These are phyloP conservation scores for Sapria himalayana DNA, from an alignment of 345 rosid species.

Conservation along the genomic window DNA sequence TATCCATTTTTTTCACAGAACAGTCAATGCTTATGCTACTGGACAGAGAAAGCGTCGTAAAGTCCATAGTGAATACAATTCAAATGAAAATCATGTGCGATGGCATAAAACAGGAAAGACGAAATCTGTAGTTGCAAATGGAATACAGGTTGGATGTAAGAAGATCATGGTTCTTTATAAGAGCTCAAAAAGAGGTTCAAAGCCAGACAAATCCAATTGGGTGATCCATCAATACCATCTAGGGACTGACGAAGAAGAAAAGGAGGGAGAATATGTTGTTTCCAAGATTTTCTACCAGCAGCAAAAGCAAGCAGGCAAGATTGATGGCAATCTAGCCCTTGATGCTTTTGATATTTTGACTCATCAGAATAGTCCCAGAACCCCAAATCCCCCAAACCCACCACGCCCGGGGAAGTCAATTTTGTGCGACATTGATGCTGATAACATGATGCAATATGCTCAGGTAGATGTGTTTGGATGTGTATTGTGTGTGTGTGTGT, in stretches of 20 bases:
- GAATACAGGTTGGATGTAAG: constrained; percentile 55
- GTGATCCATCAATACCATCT: constrained; percentile 85
- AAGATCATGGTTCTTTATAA: constrained; percentile 88
- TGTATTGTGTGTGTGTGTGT: too few species aligned
- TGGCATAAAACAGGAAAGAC: constrained; percentile 99
- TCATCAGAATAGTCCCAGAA: constrained; percentile 32
- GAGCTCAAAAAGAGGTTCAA: constrained; percentile 43
- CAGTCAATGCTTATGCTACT: constrained; percentile 65
- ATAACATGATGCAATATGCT: constrained; percentile 8
- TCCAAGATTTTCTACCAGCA: constrained; percentile 55
- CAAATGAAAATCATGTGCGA: constrained; percentile 39
- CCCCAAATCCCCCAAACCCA: constrained; percentile 55
- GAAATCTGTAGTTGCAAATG: constrained; percentile 35
- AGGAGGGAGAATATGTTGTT: constrained; percentile 49
- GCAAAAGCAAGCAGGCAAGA: constrained; percentile 23
- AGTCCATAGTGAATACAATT: constrained; percentile 25
- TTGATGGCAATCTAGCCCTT: constrained; percentile 5
- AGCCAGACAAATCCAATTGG: constrained; percentile 68
- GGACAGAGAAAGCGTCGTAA: constrained; percentile 87
- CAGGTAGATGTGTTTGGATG: constrained; percentile 30
- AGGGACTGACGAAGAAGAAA: constrained; percentile 52
- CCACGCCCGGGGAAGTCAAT: constrained; percentile 17
- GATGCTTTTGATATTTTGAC: constrained; percentile 24
- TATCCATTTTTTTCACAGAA: constrained; percentile 59
- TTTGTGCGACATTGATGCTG: constrained; percentile 13